These are phyloP conservation scores for Starmera dryadoides DNA, from an alignment of 805 yeast genomes.

Conservation along the genomic window DNA sequence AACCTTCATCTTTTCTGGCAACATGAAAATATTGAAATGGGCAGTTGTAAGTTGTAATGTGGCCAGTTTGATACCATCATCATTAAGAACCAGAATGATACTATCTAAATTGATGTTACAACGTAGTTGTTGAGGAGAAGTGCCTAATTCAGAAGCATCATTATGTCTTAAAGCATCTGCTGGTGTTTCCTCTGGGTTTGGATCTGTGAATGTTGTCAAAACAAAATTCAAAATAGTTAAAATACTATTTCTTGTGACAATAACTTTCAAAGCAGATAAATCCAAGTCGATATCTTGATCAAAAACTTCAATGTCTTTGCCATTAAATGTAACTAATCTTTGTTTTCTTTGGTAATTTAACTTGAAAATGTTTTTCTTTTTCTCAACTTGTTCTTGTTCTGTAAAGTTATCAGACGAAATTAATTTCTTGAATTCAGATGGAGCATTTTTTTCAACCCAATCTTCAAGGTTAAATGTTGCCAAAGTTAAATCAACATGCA, in stretches of 20 bases:
- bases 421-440: slow-evolving; percentile 58
- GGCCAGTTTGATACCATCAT: slow-evolving; percentile 76
- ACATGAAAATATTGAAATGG: slow-evolving; percentile 49
- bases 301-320: slow-evolving; percentile 52
- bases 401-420: slow-evolving; percentile 53
- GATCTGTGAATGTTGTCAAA: slow-evolving; percentile 83
- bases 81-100: slow-evolving; percentile 68
- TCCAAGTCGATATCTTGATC: slow-evolving; percentile 71
- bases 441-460: slow-evolving; percentile 54
- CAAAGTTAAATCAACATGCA: slow-evolving; percentile 60
- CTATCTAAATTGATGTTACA: slow-evolving; percentile 66
- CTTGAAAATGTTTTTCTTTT: slow-evolving; percentile 45
- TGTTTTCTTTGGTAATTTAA: slow-evolving; percentile 52
- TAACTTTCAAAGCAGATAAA: slow-evolving; percentile 72
- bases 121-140: slow-evolving; percentile 68
- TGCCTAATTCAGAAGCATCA: slow-evolving; percentile 43
- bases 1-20: slow-evolving; percentile 75
- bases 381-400: slow-evolving; percentile 27
- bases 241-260: slow-evolving; percentile 69
- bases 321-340: slow-evolving; percentile 49
- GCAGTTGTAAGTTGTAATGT: slow-evolving; percentile 74
- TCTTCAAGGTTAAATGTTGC: slow-evolving; percentile 69
- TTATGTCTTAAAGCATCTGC: slow-evolving; percentile 69
- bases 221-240: slow-evolving; percentile 75
- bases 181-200: slow-evolving; percentile 59